Evolutionary conservation across 306 rosid genomes (phyloP).

Genomic region (Sicyos edulis): DNA sequence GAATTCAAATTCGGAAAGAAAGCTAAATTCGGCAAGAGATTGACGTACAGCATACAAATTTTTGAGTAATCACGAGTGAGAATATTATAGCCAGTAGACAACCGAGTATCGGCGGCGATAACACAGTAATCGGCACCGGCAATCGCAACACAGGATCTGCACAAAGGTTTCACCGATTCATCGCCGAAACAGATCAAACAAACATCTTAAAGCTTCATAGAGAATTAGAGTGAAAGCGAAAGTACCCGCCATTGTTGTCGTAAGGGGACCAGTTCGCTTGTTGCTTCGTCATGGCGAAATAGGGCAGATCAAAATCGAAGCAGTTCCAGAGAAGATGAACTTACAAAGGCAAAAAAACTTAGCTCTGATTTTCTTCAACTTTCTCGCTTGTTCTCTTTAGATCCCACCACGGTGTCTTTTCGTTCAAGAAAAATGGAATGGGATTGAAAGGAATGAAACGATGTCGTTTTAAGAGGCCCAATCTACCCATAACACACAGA

Average conservation of each 20-base stretch:
- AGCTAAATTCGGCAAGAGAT: not conserved
- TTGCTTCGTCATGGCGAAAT: conserved; percentile 59
- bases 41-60: conserved; percentile 54
- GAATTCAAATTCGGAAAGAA: not conserved
- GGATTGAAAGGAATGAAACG: not conserved
- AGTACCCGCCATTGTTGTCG: conserved; percentile 96
- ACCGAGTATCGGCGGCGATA: conserved; percentile 84
- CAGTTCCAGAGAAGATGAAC: no score
- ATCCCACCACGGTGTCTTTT: conserved; percentile 40
- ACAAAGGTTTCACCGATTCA: not conserved
- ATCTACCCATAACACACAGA: not conserved
- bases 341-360: not conserved
- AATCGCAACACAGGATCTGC: conserved; percentile 90
- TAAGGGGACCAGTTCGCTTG: conserved; percentile 95
- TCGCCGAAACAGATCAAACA: not conserved
- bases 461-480: not conserved
- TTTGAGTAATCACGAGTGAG: conserved; percentile 95
- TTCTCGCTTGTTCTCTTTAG: conserved; percentile 20
- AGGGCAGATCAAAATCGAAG: not conserved
- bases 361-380: not conserved
- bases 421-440: conserved; percentile 38
- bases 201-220: not conserved
- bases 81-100: conserved; percentile 90
- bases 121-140: conserved; percentile 97
- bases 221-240: not conserved